Base-by-base conservation (phyloP, 257 asterid species). In the Solanum phureja region DNA sequence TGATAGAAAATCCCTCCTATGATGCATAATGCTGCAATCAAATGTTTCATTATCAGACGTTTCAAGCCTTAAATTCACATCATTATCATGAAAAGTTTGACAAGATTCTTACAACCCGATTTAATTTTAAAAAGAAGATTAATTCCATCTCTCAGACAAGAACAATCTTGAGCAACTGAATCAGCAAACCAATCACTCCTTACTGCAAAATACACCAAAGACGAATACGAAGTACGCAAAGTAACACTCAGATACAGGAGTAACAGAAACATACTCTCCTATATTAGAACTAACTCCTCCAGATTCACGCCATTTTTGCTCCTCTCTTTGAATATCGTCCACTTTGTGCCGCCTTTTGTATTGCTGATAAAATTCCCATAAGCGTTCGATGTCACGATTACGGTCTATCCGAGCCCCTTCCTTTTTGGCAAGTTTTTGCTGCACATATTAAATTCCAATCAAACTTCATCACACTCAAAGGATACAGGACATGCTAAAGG, bases 371-470 rank as follows among this genome's bases (percentile, higher is more conserved):
- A 95, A 97, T 33, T 97, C 95, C 99, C 99, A 97, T 87, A 97
- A 90, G 42, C 91, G 92, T 91, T 97, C 96, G 81, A 95, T 92
- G 90, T 97, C 99, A 88, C 90, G 98, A 90, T 92, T 89, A 71
- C 99, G 98, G 88, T 97, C 99, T 86, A 95, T 93, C 85, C 87
- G 91, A n/a, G 92, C 93, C 81, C 98, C 99, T 74, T 92, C 99
- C 91, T 93, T 95, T 91, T 93, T 93, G 87, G 99, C 99, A 84
- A 95, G 95, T 90, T 95, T 97, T 97, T 95, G 98, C 99, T 97
- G 98, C 94, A 89, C 86, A 76, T 58, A 74, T 37, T 86, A 27
- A 46, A 46, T 14, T 29, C 42, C 42, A 81, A 46, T 46, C 85
- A 81, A 81, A 81, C 68, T 46, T 29, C 66, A 81, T 29, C 27